Evolutionary conservation across 2,329 filamentous ascomycete species (phyloP), one percentile per base, ranked within the genome.

Genomic region (Penicillium digitatum): DNA sequence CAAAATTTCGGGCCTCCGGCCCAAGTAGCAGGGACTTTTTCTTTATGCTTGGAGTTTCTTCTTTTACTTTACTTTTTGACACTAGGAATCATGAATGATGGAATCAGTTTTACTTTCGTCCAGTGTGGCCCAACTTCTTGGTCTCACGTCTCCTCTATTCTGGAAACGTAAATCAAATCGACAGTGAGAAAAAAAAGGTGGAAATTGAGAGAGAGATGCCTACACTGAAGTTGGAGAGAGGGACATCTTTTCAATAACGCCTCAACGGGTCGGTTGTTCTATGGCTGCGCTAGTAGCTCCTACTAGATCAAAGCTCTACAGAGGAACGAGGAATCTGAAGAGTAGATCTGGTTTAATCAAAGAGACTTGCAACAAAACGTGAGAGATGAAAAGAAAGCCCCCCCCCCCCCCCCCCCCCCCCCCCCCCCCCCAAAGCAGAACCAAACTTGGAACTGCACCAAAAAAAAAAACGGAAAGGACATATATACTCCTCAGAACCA

Each of bases 51-150:
- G 40, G 48, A 49, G 42, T 59, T 58, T 51, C 44, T 57, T 50
- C 32, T 46, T 48, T 48, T 55, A 37, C 24, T 57, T 61, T 49
- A 47, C 20, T 48, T 27, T 43, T 51, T 40, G 43, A 38, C 48
- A 38, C 50, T 55, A 38, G 59, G 59, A 57, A 57, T 64, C 57
- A 62, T 47, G 61, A 64, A 52, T 63, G 43, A 62, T 55, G 62
- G 57, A 58, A 51, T 56, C 31, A 11, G 34, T 34, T 48, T 54
- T 48, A 48, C 29, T 46, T 29, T 37, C 16, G 31, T 37, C 43
- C 35, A 27, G 12, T 27, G 20, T 16, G 7, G 11, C 27, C 5
- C 14, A 11, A 1, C 14, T 26, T 14, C 10, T 29, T 27, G 8
- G 22, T 10, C 20, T 0, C 1, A 20, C 22, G 31, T 20, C 32